phyloP scores from a whole-genome alignment of 345 rosid species.

The Aquilaria malaccensis region DNA sequence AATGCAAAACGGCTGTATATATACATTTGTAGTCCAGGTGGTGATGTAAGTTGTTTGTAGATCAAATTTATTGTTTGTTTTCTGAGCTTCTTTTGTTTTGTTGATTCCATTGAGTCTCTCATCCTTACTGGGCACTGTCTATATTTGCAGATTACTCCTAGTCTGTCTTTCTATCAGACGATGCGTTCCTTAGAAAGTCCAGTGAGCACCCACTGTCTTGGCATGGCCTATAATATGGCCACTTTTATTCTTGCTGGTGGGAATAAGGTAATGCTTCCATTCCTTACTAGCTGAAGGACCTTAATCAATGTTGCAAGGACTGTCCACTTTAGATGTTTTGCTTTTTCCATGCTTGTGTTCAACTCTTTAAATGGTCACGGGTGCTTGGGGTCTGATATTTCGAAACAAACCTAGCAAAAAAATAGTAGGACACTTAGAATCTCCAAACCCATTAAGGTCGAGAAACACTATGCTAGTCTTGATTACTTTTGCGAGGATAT shows the following conservation, averaged over 20 bases:
- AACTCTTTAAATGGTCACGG: neutral
- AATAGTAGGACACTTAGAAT: too few relatives aligned
- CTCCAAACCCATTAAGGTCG: too few relatives aligned
- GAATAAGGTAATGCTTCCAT: constrained; percentile 52
- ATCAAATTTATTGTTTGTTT: constrained; percentile 1
- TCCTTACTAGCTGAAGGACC: neutral
- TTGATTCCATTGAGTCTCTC: neutral
- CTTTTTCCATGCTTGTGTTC: neutral
- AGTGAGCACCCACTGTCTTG: constrained; percentile 64
- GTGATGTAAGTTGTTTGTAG: constrained; percentile 56
- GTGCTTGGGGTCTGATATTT: too few relatives aligned
- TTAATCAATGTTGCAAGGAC: neutral
- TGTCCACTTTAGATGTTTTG: neutral
- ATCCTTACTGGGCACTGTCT: constrained; percentile 12
- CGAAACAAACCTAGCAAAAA: too few relatives aligned
- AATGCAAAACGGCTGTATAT: constrained; percentile 57
- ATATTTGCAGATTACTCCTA: constrained; percentile 65
- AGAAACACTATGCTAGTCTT: too few relatives aligned
- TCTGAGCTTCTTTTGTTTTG: constrained; percentile 2
- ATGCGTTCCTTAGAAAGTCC: constrained; percentile 84
- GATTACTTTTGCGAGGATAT: too few relatives aligned
- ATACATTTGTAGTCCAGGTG: constrained; percentile 80
- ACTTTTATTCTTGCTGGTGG: constrained; percentile 87
- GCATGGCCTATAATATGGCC: constrained; percentile 80
- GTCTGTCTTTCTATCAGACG: constrained; percentile 77